phyloP scores from a whole-genome alignment of 73 alveolate species.

The Paramecium pentaurelia region DNA sequence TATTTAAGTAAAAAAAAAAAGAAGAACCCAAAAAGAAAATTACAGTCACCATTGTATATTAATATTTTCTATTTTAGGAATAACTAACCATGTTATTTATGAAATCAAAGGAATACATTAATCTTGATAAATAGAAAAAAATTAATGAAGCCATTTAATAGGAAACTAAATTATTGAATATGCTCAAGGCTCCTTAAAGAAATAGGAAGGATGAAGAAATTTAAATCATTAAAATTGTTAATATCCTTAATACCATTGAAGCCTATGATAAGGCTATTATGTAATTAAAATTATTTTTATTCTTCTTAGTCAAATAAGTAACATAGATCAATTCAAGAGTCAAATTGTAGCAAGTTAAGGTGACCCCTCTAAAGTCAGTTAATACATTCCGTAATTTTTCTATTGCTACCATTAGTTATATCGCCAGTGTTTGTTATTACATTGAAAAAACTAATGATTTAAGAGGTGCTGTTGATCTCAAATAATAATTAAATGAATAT shows the following conservation, averaged over 20 bases:
- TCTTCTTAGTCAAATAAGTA: not conserved
- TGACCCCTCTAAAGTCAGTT: not conserved
- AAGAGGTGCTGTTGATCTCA: slow-evolving; percentile 10
- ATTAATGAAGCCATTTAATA: not conserved
- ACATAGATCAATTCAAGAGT: not conserved
- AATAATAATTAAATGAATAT: not conserved
- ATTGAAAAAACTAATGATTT: not conserved
- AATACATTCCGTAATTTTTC: not conserved
- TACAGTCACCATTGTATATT: not conserved
- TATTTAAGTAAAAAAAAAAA: not conserved
- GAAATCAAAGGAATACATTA: not conserved
- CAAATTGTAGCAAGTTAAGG: not conserved
- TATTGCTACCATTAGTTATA: not conserved
- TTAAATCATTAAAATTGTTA: not conserved
- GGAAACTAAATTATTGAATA: not conserved
- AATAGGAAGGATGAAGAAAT: slow-evolving; percentile 2
- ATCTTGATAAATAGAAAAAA: not conserved
- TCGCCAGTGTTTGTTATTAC: not conserved
- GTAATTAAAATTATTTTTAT: not conserved
- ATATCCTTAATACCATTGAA: not conserved
- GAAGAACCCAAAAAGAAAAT: not conserved
- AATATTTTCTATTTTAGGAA: not conserved
- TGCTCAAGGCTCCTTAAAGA: not conserved
- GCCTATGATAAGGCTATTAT: not conserved
- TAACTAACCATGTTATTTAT: not conserved